Evolutionary conservation across 2,329 filamentous ascomycete species (phyloP).

Genomic region (Dactylellina leptospora): DNA sequence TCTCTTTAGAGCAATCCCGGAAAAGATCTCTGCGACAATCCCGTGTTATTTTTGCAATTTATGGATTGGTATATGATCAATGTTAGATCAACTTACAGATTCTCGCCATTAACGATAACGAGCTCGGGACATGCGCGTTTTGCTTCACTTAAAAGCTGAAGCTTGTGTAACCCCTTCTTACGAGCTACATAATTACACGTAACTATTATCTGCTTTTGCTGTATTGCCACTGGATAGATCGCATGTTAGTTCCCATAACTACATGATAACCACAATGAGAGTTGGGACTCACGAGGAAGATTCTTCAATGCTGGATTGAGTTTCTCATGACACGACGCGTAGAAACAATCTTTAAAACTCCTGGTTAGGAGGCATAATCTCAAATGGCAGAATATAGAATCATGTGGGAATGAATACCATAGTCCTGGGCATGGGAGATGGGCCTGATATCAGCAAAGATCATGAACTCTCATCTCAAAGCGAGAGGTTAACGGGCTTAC

Average conservation of each 20-base stretch:
- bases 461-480: neutral
- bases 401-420: slow-evolving; percentile 18
- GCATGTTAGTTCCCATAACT: too few relatives aligned
- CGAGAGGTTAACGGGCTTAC: slow-evolving; percentile 13
- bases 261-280: too few relatives aligned
- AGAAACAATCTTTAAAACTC: slow-evolving; percentile 36
- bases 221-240: slow-evolving; percentile 74
- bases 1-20: slow-evolving; percentile 81
- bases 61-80: neutral
- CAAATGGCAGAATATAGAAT: neutral
- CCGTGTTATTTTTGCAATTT: too few relatives aligned
- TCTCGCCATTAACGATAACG: slow-evolving; percentile 85
- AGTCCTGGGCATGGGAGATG: slow-evolving; percentile 17
- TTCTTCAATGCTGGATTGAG: slow-evolving; percentile 42
- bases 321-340: slow-evolving; percentile 50
- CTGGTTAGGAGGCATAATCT: slow-evolving; percentile 4
- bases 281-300: slow-evolving; percentile 42
- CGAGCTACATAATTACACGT: slow-evolving; percentile 95
- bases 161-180: slow-evolving; percentile 75
- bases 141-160: slow-evolving; percentile 85
- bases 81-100: slow-evolving; percentile 68
- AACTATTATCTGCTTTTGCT: slow-evolving; percentile 91
- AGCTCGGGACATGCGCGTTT: slow-evolving; percentile 82
- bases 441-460: neutral
- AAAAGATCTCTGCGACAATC: slow-evolving; percentile 68